These are phyloP conservation scores for Plectosphaerella cucumerina DNA, from an alignment of 2,329 filamentous ascomycete species.

Conservation along the genomic window DNA sequence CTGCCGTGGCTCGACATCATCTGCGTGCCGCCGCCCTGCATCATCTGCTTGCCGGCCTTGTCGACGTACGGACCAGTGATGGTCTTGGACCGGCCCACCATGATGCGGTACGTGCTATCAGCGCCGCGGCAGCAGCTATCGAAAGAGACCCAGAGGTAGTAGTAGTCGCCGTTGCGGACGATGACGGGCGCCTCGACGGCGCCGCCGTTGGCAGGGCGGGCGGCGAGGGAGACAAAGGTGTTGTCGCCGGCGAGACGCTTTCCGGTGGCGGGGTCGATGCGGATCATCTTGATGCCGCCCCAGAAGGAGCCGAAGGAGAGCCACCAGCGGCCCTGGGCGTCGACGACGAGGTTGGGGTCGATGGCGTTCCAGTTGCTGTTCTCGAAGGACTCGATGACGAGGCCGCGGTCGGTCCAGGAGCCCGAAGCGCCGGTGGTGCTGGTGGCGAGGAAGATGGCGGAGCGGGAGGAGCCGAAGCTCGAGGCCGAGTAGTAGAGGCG, in stretches of 20 bases:
- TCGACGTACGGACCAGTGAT: constrained; percentile 23
- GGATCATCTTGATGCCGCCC: constrained; percentile 24
- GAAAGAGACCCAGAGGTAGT: constrained; percentile 28
- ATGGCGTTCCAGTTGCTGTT: constrained; percentile 23
- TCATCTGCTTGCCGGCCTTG: constrained; percentile 18
- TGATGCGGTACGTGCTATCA: constrained; percentile 23
- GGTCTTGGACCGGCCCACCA: constrained; percentile 25
- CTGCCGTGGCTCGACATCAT: constrained; percentile 21
- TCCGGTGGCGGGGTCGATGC: constrained; percentile 19
- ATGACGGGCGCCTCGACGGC: constrained; percentile 25
- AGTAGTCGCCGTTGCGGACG: constrained; percentile 20
- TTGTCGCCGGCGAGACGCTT: constrained; percentile 13
- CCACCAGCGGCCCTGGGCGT: constrained; percentile 22
- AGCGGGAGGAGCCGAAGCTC: constrained; percentile 19
- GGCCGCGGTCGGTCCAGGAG: constrained; percentile 22
- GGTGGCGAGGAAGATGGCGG: constrained; percentile 25
- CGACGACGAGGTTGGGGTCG: constrained; percentile 22
- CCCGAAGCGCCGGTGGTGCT: constrained; percentile 22
- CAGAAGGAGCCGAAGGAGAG: constrained; percentile 26
- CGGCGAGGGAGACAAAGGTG: constrained; percentile 19
- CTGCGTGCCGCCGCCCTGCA: constrained; percentile 22
- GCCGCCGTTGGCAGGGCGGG: constrained; percentile 14
- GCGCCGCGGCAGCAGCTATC: constrained; percentile 24
- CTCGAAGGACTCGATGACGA: constrained; percentile 19
- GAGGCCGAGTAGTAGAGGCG: constrained; percentile 28